Conservation (phyloP, 768 basidiomycete genomes). For the Thelephora aurantiotincta region DNA sequence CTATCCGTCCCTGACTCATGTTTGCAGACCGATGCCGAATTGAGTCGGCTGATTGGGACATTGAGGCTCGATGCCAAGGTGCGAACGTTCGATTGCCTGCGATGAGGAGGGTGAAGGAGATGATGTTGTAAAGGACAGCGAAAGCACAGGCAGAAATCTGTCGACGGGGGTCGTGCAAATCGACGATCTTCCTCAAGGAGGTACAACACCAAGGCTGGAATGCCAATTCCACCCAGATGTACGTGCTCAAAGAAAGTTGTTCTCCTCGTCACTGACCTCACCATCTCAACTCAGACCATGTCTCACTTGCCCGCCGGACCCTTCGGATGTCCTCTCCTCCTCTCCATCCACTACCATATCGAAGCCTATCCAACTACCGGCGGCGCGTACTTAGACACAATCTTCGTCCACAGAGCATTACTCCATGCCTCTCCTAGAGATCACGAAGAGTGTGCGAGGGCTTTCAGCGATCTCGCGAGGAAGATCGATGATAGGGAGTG, state of each 20-base stretch:
- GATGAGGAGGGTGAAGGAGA: too few relatives aligned
- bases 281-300: background rate
- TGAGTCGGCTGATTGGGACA: background rate
- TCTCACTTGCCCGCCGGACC: background rate
- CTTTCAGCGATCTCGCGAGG: constrained; percentile 51
- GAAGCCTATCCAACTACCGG: constrained; percentile 36
- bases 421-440: constrained; percentile 45
- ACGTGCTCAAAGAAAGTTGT: background rate
- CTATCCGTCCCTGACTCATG: too few relatives aligned
- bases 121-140: background rate
- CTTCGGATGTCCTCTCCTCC: constrained; percentile 20
- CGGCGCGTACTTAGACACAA: constrained; percentile 66
- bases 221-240: background rate
- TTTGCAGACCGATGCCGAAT: too few relatives aligned
- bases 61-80: background rate
- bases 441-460: constrained; percentile 50
- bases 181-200: background rate
- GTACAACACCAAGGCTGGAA: background rate
- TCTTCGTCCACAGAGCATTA: constrained; percentile 67
- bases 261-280: background rate
- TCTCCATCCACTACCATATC: constrained; percentile 14
- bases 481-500: constrained; percentile 49
- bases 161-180: background rate
- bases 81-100: too few relatives aligned
- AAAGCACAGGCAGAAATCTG: background rate